Conservation (phyloP, 1,284 basidiomycete genomes). For the Erythrobasidium hasegawianum region DNA sequence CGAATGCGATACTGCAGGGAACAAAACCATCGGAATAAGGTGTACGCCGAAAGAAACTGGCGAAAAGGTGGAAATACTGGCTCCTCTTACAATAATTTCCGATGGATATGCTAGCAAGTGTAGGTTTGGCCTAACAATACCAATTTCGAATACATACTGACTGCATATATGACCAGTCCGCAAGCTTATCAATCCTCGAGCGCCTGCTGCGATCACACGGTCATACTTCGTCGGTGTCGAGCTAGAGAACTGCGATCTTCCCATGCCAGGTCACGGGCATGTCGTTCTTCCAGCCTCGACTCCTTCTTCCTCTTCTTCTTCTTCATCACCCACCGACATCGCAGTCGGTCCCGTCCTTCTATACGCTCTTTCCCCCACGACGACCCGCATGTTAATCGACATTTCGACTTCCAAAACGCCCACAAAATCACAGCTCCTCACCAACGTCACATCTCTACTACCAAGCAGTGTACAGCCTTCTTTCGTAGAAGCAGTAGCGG, state of each 20-base stretch:
- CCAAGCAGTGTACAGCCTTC: constrained; percentile 65
- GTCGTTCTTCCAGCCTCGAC: constrained; percentile 59
- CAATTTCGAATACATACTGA: neutral
- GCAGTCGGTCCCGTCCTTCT: constrained; percentile 73
- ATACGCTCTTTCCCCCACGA: constrained; percentile 71
- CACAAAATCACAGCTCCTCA: constrained; percentile 62
- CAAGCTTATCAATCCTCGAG: constrained; percentile 48
- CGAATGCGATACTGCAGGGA: constrained; percentile 56
- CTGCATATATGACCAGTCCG: constrained; percentile 52
- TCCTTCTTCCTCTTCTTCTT: constrained; percentile 18
- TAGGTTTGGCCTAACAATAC: neutral
- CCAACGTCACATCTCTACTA: constrained; percentile 71
- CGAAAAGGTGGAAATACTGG: constrained; percentile 54
- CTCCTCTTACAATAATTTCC: constrained; percentile 79
- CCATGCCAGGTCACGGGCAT: constrained; percentile 80
- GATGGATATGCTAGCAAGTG: constrained; percentile 92
- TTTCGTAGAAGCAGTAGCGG: constrained; percentile 59
- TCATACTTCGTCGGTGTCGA: constrained; percentile 80
- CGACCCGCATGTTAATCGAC: constrained; percentile 80
- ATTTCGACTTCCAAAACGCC: constrained; percentile 34
- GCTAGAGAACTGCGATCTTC: constrained; percentile 68
- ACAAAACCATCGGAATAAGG: constrained; percentile 61
- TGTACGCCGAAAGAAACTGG: constrained; percentile 54
- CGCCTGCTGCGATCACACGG: constrained; percentile 57
- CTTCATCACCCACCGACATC: constrained; percentile 11